phyloP scores from a whole-genome alignment of 108 stramenopile genomes.

The Skeletonema tropicum region DNA sequence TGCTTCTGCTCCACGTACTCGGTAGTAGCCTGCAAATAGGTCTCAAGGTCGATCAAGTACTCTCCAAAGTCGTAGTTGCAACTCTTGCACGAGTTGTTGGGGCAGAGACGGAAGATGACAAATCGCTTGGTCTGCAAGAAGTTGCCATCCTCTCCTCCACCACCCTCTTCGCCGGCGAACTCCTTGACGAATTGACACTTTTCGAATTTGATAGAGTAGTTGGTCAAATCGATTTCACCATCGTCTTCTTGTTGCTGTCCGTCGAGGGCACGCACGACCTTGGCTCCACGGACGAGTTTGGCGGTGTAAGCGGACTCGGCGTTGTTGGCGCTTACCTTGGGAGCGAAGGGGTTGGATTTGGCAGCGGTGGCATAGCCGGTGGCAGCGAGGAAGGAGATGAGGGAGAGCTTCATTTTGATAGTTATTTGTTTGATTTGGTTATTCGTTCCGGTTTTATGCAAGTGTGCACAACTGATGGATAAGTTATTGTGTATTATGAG shows the following conservation, averaged over 20 bases:
- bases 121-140: conserved; percentile 80
- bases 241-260: conserved; percentile 52
- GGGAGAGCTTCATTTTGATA: background rate
- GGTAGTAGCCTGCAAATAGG: conserved; percentile 74
- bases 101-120: conserved; percentile 86
- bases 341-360: conserved; percentile 66
- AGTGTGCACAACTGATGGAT: too few relatives aligned
- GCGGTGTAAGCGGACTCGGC: conserved; percentile 56
- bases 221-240: conserved; percentile 69
- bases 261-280: conserved; percentile 63
- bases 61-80: conserved; percentile 89
- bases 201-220: conserved; percentile 82
- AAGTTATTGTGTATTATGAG: too few relatives aligned
- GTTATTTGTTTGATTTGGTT: too few relatives aligned
- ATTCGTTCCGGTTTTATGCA: too few relatives aligned
- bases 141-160: conserved; percentile 53
- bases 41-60: conserved; percentile 82
- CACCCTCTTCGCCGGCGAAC: conserved; percentile 56
- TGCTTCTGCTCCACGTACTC: conserved; percentile 71
- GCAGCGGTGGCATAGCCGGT: conserved; percentile 29
- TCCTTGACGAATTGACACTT: conserved; percentile 89
- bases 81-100: conserved; percentile 53
- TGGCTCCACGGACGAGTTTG: conserved; percentile 66
- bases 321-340: conserved; percentile 54
- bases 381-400: background rate